These are phyloP conservation scores for Acanthamoeba quina DNA, from an alignment of 208 protist species.

Conservation along the genomic window DNA sequence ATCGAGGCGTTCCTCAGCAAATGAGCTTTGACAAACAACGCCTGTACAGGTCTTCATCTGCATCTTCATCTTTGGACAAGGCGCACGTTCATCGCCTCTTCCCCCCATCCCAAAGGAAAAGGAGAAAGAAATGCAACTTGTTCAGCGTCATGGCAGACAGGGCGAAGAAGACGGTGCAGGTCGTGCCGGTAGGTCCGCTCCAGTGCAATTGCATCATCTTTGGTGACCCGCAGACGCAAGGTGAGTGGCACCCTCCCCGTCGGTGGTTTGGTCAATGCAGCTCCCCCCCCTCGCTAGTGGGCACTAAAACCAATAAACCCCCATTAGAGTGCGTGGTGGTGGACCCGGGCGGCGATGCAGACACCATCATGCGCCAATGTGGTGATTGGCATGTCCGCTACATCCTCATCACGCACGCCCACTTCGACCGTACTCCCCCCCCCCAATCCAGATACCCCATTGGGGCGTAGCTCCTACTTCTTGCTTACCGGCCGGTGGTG, in stretches of 20 bases:
- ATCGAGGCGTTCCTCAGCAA: slow-evolving; percentile 58
- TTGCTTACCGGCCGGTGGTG: not conserved
- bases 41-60: too few relatives aligned
- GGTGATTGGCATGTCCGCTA: slow-evolving; percentile 11
- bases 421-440: not conserved
- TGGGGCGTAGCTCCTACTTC: not conserved
- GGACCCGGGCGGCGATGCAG: not conserved
- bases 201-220: slow-evolving; percentile 42
- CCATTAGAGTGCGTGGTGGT: not conserved
- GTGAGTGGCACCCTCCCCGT: not conserved
- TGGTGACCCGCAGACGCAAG: not conserved
- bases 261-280: not conserved
- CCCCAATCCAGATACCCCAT: not conserved
- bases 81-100: too few relatives aligned
- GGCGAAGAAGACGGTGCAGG: not conserved
- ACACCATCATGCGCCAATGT: not conserved
- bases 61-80: too few relatives aligned
- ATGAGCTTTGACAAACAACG: not conserved
- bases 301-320: not conserved
- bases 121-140: not conserved
- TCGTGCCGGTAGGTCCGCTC: not conserved
- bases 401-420: slow-evolving; percentile 24
- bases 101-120: not conserved
- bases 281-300: too few relatives aligned
- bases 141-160: not conserved